Evolutionary conservation across 257 asterid species (phyloP), one percentile per base, ranked within the genome.

Genomic region (Cinchona pubescens): DNA sequence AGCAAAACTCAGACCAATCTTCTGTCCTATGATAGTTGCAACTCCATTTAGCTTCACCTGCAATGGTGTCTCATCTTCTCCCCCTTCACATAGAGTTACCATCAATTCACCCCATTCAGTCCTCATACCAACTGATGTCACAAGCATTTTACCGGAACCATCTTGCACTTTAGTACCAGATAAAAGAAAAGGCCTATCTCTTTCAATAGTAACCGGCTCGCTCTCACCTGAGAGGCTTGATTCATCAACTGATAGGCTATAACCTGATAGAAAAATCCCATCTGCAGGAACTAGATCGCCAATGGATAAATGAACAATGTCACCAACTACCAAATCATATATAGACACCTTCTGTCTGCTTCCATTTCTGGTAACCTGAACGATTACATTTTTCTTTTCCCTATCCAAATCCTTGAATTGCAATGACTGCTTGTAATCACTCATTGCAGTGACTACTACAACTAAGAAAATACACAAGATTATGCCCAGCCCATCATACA

Each of bases 21-120:
- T 95, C 68, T n/a, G n/a, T n/a, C 98, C 99, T 66, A 95, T 92
- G 75, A 90, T 76, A 67, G 98, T 92, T 1, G 99, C 99, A 66
- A 95, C 99, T 51, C 98, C 97, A 46, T 95, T 92, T 51, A 95
- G 88, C 88, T 92, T 95, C 81, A 95, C 99, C 87, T 95, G 99
- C 73, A 92, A 84, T 5, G 99, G 99, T 58, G 99, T 92, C 88
- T 95, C 99, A 30, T 92, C 98, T 82, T 95, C 98, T 76, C 98
- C 98, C 2, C 97, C 96, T 74, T 92, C 97, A 27, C 92, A 88
- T 25, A 95, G 79, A 72, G 97, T 95, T 80, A 90, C 96, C 99
- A 92, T 88, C 83, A 95, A 75, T 83, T 91, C 92, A 66, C 98
- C 99, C 99, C 99, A 92, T 87, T 95, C 98, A 59, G 99, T 92